Conservation (phyloP, 2,329 filamentous ascomycete genomes). For the Colletotrichum scovillei region DNA sequence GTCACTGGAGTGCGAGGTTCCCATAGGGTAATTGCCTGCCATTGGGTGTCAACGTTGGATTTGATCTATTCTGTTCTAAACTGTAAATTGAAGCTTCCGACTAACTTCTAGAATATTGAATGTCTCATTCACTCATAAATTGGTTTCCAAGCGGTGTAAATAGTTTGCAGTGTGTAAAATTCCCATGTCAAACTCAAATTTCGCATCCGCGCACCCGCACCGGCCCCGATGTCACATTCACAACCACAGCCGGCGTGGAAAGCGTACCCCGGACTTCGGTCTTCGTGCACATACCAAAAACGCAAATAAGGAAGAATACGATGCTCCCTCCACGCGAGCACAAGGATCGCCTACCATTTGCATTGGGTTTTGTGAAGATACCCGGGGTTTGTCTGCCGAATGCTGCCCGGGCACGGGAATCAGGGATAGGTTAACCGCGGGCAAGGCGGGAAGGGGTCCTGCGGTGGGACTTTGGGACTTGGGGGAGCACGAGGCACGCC, state of each 20-base stretch:
- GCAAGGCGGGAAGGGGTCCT: not conserved
- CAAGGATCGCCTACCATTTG: slow-evolving; percentile 1
- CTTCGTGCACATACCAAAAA: not conserved
- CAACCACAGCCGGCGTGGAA: not conserved
- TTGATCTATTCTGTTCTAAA: not conserved
- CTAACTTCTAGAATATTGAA: not conserved
- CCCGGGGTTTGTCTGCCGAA: not conserved
- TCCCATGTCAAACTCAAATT: not conserved
- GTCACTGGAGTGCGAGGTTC: not conserved
- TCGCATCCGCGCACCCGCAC: not conserved
- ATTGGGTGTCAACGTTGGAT: not conserved
- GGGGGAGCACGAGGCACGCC: not conserved
- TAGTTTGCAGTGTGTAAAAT: not conserved
- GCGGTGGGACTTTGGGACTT: not conserved
- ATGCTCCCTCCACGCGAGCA: not conserved
- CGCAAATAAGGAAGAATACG: not conserved
- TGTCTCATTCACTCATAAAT: not conserved
- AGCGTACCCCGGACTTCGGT: not conserved
- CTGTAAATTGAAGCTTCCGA: not conserved
- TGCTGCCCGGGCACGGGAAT: not conserved
- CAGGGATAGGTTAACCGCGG: not conserved
- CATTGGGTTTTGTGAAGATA: too few relatives aligned
- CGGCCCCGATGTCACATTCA: not conserved
- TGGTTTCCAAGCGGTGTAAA: not conserved
- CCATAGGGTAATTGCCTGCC: not conserved